Evolutionary conservation across 208 protist genomes (phyloP), one percentile per base, ranked within the genome.

Genomic region (Wallacemonas rigidus): DNA sequence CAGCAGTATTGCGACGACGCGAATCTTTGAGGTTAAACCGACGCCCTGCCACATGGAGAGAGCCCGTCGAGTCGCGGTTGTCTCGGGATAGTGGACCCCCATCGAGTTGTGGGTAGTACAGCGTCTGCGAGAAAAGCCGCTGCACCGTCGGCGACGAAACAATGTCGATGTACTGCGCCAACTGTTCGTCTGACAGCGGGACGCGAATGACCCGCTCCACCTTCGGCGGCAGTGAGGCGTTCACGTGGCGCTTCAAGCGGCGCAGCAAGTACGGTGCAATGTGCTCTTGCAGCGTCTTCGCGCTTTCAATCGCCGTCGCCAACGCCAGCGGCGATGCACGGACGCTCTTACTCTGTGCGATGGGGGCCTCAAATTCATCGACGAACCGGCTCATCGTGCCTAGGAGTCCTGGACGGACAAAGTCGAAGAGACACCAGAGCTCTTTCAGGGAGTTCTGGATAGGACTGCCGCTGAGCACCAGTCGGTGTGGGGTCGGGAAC

Each of bases 361-460:
- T 97, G 6, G 90, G 90, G 2, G 70, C 77, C 63, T 94, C 90
- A 71, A 97, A 97, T 65, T 91, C 89, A 26, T 87, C 80, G 38
- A 83, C 82, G 72, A 97, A 97, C 48, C 68, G 74, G 68, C 76
- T 76, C 57, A 98, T 72, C 35, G 91, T 94, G 62, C 45, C 96
- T 1, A 99, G 87, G 36, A 97, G 81, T 5, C 98, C 98, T 1
- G 99, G 99, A 54, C 89, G 94, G 11, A 99, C 92, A 90, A 99
- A 99, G 80, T 99, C 98, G 83, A 99, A 99, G 8, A 99, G 74
- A 40, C 97, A 99, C 99, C 99, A 99, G 50, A 99, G 85, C 85
- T 99, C 99, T 61, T 89, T 94, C 17, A 99, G 85, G 58, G 97
- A 98, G 87, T 99, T 99, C 77, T 99, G 98, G 43, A 99, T 98